Percentiles rank a stretch among this genome's conserved stretches.
These are phyloP conservation scores for Acer yangbiense DNA, from an alignment of 345 rosid genomes.

Conservation along the genomic window DNA sequence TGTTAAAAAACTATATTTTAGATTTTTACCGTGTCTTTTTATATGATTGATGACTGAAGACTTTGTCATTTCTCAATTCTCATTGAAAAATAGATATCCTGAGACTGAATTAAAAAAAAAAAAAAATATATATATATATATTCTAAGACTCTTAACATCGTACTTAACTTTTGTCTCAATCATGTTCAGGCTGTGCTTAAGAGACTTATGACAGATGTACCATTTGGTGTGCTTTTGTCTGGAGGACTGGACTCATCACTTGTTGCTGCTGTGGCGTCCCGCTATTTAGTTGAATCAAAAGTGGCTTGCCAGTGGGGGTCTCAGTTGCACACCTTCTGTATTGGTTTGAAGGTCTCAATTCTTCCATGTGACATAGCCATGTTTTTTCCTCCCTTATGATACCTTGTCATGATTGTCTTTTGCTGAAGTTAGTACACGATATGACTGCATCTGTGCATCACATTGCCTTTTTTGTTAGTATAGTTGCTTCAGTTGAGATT, in stretches of 20 bases:
- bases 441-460: neutral
- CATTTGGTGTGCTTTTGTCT: conserved; percentile 86
- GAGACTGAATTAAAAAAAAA: too few relatives aligned
- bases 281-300: conserved; percentile 57
- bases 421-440: neutral
- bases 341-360: conserved; percentile 68
- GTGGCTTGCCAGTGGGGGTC: conserved; percentile 87
- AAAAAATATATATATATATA: too few relatives aligned
- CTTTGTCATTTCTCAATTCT: neutral
- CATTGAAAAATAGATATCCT: neutral
- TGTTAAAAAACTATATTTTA: neutral
- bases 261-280: conserved; percentile 80
- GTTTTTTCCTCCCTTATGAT: neutral
- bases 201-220: conserved; percentile 89
- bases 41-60: neutral
- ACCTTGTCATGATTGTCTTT: neutral
- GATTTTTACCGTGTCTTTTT: neutral
- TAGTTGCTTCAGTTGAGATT: neutral
- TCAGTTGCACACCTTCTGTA: conserved; percentile 70
- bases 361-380: conserved; percentile 9
- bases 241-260: conserved; percentile 92
- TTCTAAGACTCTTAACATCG: neutral
- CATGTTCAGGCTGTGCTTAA: conserved; percentile 67
- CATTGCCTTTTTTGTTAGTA: neutral
- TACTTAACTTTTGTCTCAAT: conserved; percentile 1